Evolutionary conservation across 73 alveolate genomes (phyloP).

Genomic region (Stentor roeselii): DNA sequence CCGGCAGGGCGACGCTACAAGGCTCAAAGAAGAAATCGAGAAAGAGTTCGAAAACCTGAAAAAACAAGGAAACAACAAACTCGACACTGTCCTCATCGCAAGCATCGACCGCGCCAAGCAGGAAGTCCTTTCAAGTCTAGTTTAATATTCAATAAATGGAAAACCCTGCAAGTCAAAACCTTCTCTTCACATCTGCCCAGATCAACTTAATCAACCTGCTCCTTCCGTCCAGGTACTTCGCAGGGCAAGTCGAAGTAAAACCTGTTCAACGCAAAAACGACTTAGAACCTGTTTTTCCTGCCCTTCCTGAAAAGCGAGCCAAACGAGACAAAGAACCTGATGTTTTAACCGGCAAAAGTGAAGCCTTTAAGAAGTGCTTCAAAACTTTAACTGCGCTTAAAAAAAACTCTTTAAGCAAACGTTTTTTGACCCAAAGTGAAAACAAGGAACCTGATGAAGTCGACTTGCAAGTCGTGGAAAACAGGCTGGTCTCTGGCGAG

Average conservation of each 20-base stretch:
- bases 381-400: neutral
- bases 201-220: neutral
- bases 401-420: neutral
- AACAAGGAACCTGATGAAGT: neutral
- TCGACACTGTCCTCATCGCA: neutral
- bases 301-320: neutral
- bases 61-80: neutral
- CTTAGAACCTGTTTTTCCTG: too few species aligned
- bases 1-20: slow-evolving; percentile 39
- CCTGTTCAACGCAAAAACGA: too few species aligned
- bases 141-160: too few species aligned
- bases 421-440: neutral
- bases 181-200: neutral
- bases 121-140: slow-evolving; percentile 7
- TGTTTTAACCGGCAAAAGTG: neutral
- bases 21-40: neutral
- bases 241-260: too few species aligned
- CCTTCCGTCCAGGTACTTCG: too few species aligned
- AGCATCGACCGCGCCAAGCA: neutral
- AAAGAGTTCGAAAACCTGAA: neutral
- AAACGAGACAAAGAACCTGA: neutral
- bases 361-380: neutral
- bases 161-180: too few species aligned
- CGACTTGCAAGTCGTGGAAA: neutral
- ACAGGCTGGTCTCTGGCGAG: neutral